Percentiles rank a stretch among this genome's conserved stretches.
Conservation (phyloP, 495 filamentous ascomycete genomes). For the Talaromyces proteolyticus region DNA sequence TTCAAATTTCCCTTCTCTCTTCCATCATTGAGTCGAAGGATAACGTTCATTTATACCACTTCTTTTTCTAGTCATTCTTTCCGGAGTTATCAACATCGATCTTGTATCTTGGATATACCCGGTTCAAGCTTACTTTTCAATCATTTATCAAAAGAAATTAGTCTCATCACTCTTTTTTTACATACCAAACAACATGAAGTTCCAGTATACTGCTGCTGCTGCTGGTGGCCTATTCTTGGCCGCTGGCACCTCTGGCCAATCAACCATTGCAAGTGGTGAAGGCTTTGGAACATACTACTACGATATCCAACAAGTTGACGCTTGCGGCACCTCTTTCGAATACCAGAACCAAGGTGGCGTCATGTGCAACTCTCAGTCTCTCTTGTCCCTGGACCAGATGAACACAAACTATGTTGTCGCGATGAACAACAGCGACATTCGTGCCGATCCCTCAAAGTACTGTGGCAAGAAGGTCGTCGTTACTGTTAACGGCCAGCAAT, state of each 20-base stretch:
- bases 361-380: slow-evolving; percentile 8
- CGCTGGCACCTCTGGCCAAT: not conserved
- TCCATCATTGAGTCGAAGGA: too few relatives aligned
- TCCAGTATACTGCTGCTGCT: slow-evolving; percentile 1
- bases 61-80: not conserved
- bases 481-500: slow-evolving; percentile 10
- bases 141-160: not conserved
- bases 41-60: too few relatives aligned
- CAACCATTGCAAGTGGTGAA: slow-evolving; percentile 1
- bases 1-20: too few relatives aligned
- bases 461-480: slow-evolving; percentile 14
- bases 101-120: not conserved
- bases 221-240: slow-evolving; percentile 3
- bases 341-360: slow-evolving; percentile 9
- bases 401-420: slow-evolving; percentile 12
- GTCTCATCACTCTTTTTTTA: not conserved
- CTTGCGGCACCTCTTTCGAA: slow-evolving; percentile 9
- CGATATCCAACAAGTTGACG: slow-evolving; percentile 9
- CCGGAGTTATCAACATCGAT: not conserved
- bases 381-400: slow-evolving; percentile 9
- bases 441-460: slow-evolving; percentile 7
- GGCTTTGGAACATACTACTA: slow-evolving; percentile 15
- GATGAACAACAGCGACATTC: slow-evolving; percentile 10
- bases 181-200: slow-evolving; percentile 6
- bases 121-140: not conserved